Conservation (phyloP, 2,329 filamentous ascomycete genomes). For the Colletotrichum sp. region DNA sequence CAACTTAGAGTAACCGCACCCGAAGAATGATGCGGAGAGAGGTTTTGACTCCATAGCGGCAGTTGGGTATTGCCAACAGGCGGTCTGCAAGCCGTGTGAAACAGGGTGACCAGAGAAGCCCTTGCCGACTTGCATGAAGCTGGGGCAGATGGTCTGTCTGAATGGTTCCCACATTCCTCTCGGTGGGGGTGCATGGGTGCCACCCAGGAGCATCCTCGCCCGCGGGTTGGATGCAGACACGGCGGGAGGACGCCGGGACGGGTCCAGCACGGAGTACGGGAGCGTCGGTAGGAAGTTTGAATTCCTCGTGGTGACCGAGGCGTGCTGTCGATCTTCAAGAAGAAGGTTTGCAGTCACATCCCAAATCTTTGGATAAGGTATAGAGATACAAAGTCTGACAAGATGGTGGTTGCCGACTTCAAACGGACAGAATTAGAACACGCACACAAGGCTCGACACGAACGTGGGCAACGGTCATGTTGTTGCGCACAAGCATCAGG, state of each 20-base stretch:
- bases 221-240: background rate
- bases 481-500: background rate
- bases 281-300: conserved; percentile 1
- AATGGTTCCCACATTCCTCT: background rate
- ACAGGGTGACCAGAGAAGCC: background rate
- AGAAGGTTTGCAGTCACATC: background rate
- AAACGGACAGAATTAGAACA: conserved; percentile 16
- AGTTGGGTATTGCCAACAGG: background rate
- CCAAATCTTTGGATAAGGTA: conserved; percentile 6
- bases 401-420: conserved; percentile 4
- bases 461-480: background rate
- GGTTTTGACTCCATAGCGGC: background rate
- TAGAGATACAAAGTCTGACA: background rate
- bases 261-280: background rate
- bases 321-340: background rate
- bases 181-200: background rate
- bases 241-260: background rate
- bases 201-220: background rate
- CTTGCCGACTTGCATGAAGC: background rate
- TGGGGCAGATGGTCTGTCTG: background rate
- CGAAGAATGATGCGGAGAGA: background rate
- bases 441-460: background rate
- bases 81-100: conserved; percentile 13
- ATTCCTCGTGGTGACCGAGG: background rate
- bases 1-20: background rate